Evolutionary conservation across 2,329 filamentous ascomycete genomes (phyloP).

Genomic region (Stagonosporopsis chrysanthemi): DNA sequence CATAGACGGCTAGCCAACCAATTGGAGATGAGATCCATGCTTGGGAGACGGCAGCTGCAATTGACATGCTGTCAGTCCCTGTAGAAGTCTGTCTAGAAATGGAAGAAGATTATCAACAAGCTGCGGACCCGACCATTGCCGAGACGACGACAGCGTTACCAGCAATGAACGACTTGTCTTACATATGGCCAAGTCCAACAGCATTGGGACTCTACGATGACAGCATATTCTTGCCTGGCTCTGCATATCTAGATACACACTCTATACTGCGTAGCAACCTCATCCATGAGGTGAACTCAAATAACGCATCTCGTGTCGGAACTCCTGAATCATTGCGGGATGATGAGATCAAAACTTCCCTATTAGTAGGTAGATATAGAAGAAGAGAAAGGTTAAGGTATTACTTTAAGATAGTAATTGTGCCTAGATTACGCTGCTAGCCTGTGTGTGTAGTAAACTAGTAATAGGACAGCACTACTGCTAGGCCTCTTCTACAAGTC

Average conservation of each 20-base stretch:
- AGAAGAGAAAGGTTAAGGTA: too few species aligned
- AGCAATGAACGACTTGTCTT: neutral
- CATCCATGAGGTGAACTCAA: neutral
- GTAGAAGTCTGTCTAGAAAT: neutral
- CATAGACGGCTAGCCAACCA: neutral
- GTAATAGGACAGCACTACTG: too few species aligned
- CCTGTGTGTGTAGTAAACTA: too few species aligned
- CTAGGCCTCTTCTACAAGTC: too few species aligned
- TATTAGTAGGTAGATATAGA: too few species aligned
- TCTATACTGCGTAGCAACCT: neutral
- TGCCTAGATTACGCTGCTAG: too few species aligned
- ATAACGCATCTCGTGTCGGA: neutral
- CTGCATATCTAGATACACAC: neutral
- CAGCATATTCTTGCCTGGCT: neutral
- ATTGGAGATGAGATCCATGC: neutral
- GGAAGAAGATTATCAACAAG: neutral
- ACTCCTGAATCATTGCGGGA: neutral
- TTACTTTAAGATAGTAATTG: too few species aligned
- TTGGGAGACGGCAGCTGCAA: neutral
- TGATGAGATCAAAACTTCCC: neutral
- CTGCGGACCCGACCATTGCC: neutral
- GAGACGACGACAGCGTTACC: neutral
- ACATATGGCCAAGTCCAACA: neutral
- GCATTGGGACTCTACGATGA: neutral
- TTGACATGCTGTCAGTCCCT: neutral